Evolutionary conservation across 176 grass and related monocot genomes (phyloP).

Genomic region (Rhipidocladum racemiflorum): DNA sequence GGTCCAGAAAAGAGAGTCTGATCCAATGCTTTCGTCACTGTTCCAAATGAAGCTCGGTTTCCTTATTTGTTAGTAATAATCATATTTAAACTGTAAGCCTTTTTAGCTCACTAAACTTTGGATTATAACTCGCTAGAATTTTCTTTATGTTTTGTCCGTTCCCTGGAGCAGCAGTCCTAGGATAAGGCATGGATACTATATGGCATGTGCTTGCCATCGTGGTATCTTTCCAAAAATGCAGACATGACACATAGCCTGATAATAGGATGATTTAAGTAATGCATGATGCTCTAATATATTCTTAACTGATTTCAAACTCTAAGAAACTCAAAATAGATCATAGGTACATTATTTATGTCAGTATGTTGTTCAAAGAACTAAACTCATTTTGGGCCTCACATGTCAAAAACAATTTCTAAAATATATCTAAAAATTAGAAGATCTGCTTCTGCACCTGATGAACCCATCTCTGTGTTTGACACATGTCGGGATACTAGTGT

Average conservation of each 20-base stretch:
- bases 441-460: not conserved
- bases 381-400: not conserved
- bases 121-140: not conserved
- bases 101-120: not conserved
- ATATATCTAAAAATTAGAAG: not conserved
- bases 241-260: not conserved
- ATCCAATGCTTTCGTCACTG: not conserved
- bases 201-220: not conserved
- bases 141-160: not conserved
- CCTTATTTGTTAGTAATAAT: not conserved
- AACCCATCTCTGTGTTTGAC: not conserved
- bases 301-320: slow-evolving; percentile 11
- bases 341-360: not conserved
- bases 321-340: not conserved
- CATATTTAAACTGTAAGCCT: not conserved
- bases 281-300: not conserved
- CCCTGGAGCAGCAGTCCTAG: not conserved
- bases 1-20: not conserved
- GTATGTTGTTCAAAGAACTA: not conserved
- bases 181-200: not conserved
- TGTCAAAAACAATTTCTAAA: not conserved
- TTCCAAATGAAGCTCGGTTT: not conserved
- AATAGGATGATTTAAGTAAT: not conserved
- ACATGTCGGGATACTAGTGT: slow-evolving; percentile 5
- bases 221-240: not conserved